Percentiles rank a stretch among this genome's conserved stretches.
phyloP scores from a whole-genome alignment of 73 alveolate species.

The Durusdinium trenchii region DNA sequence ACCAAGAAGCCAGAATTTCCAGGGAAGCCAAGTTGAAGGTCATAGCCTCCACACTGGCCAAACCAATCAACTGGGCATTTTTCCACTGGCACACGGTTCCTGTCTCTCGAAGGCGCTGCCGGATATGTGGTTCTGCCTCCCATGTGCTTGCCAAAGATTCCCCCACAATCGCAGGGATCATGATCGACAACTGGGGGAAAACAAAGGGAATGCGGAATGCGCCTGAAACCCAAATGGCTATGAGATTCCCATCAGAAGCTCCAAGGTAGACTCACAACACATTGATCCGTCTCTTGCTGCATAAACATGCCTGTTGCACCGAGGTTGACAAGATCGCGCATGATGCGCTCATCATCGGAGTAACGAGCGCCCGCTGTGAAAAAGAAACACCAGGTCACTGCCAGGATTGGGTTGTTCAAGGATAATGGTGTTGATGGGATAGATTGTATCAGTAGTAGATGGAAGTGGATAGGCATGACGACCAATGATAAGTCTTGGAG shows the following conservation, averaged over 20 bases:
- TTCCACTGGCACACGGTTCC: background rate
- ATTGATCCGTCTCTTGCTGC: background rate
- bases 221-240: too few species aligned
- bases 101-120: conserved; percentile 16
- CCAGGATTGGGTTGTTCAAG: background rate
- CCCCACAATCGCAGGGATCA: background rate
- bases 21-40: background rate
- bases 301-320: background rate
- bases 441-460: background rate
- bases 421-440: background rate
- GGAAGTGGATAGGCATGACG: background rate
- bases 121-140: background rate
- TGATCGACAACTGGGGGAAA: too few species aligned
- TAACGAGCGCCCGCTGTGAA: background rate
- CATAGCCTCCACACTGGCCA: conserved; percentile 22
- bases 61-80: background rate
- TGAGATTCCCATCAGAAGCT: background rate
- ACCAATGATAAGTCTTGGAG: background rate
- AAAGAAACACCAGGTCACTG: background rate
- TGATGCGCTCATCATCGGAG: background rate
- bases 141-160: background rate
- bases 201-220: too few species aligned
- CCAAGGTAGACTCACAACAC: background rate
- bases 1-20: background rate
- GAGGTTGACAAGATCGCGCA: background rate